These are phyloP conservation scores for Elaphomyces granulatus DNA, from an alignment of 495 filamentous ascomycete genomes.

Conservation along the genomic window DNA sequence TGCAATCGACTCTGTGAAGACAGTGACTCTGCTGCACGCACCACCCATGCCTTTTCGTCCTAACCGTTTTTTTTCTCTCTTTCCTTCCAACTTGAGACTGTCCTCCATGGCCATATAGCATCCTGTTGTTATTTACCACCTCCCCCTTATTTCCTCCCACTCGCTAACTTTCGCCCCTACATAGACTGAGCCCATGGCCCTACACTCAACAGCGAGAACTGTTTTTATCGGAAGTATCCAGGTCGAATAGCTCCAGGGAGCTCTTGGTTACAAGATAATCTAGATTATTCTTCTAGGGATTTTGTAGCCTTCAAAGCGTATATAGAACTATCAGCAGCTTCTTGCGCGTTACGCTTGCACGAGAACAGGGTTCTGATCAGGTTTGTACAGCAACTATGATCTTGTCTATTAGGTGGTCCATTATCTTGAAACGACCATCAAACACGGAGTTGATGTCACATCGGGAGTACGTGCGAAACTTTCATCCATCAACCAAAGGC, in stretches of 20 bases:
- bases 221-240: too few relatives aligned
- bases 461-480: not conserved
- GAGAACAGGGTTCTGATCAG: too few relatives aligned
- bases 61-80: not conserved
- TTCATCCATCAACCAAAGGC: conserved; percentile 1
- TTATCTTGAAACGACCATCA: conserved; percentile 6
- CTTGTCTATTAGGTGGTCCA: conserved; percentile 3
- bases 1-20: conserved; percentile 3
- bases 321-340: conserved; percentile 2
- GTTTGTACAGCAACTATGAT: too few relatives aligned
- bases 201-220: too few relatives aligned
- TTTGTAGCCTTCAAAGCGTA: conserved; percentile 3
- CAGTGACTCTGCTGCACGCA: conserved; percentile 2
- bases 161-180: conserved; percentile 1
- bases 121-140: conserved; percentile 5
- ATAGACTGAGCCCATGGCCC: too few relatives aligned
- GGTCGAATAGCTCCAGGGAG: too few relatives aligned
- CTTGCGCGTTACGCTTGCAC: too few relatives aligned
- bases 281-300: not conserved
- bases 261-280: too few relatives aligned
- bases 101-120: conserved; percentile 1
- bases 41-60: conserved; percentile 1
- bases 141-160: conserved; percentile 6
- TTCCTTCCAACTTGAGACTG: not conserved
- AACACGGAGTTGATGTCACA: conserved; percentile 3